A percentile compares a stretch with the other conserved stretches of the same genome.
These are phyloP conservation scores for Phytophthora macrochlamydospora DNA, from an alignment of 352 stramenopile genomes.

Conservation along the genomic window DNA sequence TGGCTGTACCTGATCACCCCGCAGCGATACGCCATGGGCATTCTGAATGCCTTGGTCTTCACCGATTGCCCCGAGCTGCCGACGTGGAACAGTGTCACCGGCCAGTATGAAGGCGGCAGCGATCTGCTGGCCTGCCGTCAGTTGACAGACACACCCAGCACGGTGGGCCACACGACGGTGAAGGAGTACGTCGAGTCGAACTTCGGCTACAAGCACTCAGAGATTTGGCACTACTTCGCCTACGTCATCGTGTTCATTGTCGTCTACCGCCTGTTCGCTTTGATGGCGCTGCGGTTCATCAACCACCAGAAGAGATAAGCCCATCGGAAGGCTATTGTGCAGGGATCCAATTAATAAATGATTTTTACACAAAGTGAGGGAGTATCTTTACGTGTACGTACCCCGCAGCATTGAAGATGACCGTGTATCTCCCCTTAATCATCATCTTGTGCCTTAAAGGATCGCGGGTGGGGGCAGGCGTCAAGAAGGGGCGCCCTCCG, in stretches of 20 bases:
- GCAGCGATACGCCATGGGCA: slow-evolving; percentile 32
- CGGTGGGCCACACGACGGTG: slow-evolving; percentile 19
- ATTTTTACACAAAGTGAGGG: no score
- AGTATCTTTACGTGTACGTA: no score
- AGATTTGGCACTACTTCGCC: slow-evolving; percentile 38
- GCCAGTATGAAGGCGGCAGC: slow-evolving; percentile 20
- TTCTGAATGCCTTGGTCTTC: slow-evolving; percentile 40
- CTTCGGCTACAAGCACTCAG: slow-evolving; percentile 37
- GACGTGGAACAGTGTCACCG: slow-evolving; percentile 20
- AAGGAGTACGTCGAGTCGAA: slow-evolving; percentile 31
- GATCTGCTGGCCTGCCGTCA: slow-evolving; percentile 18
- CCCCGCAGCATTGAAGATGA: no score
- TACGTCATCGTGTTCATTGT: slow-evolving; percentile 32
- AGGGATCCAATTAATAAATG: no score
- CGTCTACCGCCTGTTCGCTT: slow-evolving; percentile 31
- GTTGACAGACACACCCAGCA: slow-evolving; percentile 17
- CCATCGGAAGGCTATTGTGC: neutral
- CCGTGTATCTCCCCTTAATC: no score
- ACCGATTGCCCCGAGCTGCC: slow-evolving; percentile 29
- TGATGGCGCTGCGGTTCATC: slow-evolving; percentile 43
- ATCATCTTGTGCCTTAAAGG: no score
- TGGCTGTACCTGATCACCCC: slow-evolving; percentile 54
- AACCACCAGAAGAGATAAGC: slow-evolving; percentile 52
- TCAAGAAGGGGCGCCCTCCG: no score
- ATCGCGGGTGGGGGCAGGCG: no score